Conservation (phyloP, 192 early-diverging fungal genomes). For the Coemansia sp. region DNA sequence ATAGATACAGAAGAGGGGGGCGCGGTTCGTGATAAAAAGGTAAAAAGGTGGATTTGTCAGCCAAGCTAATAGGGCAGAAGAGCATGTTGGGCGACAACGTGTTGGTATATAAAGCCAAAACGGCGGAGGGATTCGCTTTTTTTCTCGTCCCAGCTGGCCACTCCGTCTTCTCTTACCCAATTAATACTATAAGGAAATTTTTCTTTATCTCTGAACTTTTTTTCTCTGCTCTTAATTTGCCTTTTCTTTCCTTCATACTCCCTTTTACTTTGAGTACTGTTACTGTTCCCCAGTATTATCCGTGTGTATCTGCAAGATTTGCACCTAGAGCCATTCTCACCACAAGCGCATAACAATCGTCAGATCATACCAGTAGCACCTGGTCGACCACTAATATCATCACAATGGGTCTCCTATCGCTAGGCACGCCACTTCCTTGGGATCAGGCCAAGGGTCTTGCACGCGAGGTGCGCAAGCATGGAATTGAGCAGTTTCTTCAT, state of each 20-base stretch:
- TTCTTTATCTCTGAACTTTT: constrained; percentile 3
- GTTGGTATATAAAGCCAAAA: not conserved
- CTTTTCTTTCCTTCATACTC: not conserved
- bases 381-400: not conserved
- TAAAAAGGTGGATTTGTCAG: not conserved
- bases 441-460: constrained; percentile 81
- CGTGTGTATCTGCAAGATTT: not conserved
- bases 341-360: not conserved
- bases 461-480: constrained; percentile 84
- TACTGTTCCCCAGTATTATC: not conserved
- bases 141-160: not conserved
- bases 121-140: not conserved
- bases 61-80: not conserved
- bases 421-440: constrained; percentile 98
- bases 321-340: not conserved
- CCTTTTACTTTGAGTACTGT: not conserved
- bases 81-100: not conserved
- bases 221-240: not conserved
- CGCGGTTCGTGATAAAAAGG: too few relatives aligned
- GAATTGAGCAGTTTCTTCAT: constrained; percentile 91
- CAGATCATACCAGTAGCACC: not conserved
- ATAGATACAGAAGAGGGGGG: not conserved
- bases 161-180: not conserved
- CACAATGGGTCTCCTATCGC: constrained; percentile 89
- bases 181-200: not conserved